These are phyloP conservation scores for Veloporphyrellus conicus DNA, from an alignment of 1,284 basidiomycete genomes.

Conservation along the genomic window DNA sequence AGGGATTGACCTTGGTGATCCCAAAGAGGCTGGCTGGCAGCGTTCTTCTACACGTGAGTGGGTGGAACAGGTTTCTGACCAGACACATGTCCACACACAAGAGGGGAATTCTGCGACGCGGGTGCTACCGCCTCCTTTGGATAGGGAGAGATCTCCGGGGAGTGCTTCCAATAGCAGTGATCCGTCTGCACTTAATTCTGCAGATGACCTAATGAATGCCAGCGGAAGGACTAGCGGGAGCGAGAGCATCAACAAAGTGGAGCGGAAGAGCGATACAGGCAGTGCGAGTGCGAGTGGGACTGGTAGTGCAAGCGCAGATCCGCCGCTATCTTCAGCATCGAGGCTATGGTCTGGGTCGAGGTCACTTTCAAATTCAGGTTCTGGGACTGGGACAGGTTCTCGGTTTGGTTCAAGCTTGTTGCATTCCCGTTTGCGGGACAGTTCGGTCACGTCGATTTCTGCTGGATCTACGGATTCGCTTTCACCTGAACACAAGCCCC, in stretches of 20 bases:
- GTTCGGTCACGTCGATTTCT: conserved; percentile 32
- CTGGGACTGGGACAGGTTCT: conserved; percentile 28
- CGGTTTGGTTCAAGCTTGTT: conserved; percentile 25
- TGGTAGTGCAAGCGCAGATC: conserved; percentile 7
- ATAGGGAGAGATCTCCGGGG: conserved; percentile 24
- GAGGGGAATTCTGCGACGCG: conserved; percentile 3
- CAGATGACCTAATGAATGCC: conserved; percentile 24
- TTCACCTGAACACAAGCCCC: conserved; percentile 5
- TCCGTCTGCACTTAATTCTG: conserved; percentile 23
- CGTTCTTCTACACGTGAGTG: conserved; percentile 31
- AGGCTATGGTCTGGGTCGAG: conserved; percentile 20
- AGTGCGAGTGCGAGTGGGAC: conserved; percentile 14
- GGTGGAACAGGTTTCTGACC: conserved; percentile 29
- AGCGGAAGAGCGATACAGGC: conserved; percentile 10
- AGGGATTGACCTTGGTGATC: conserved; percentile 38
- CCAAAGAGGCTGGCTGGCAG: conserved; percentile 37
- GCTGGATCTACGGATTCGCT: conserved; percentile 22
- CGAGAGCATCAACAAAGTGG: conserved; percentile 2
- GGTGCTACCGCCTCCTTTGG: conserved; percentile 3
- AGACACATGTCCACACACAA: conserved; percentile 15
- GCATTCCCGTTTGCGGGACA: conserved; percentile 23
- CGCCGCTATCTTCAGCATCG: conserved; percentile 15
- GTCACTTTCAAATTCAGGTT: conserved; percentile 26
- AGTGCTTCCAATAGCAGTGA: conserved; percentile 26
- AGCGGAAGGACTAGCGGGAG: conserved; percentile 13